Conservation (phyloP, 1,139 yeast species). For the Saccharomyces hybrid region DNA sequence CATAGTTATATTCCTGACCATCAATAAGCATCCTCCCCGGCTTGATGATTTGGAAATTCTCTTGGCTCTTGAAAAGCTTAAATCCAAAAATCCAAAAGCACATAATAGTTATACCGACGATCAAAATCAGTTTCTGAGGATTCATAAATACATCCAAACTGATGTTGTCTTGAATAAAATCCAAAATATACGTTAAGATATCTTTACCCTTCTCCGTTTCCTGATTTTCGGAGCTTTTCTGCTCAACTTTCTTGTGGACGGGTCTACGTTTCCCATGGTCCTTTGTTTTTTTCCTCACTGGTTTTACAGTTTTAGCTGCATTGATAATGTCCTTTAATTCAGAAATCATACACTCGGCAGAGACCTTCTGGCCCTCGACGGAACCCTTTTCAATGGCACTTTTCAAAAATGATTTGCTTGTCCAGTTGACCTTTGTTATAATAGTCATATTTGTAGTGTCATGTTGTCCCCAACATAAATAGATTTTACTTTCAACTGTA, state of each 20-base stretch:
- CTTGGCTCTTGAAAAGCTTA: neutral
- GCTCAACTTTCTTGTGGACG: neutral
- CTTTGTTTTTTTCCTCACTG: neutral
- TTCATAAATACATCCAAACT: neutral
- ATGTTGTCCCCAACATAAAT: constrained; percentile 67
- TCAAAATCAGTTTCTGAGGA: neutral
- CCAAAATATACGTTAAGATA: neutral
- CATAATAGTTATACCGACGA: neutral
- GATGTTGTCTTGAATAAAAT: neutral
- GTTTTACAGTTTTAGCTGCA: constrained; percentile 28
- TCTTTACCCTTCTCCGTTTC: neutral
- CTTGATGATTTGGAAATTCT: constrained; percentile 9
- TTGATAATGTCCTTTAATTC: constrained; percentile 47
- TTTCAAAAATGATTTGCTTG: constrained; percentile 85
- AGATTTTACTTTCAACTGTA: constrained; percentile 59
- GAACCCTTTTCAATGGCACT: constrained; percentile 89
- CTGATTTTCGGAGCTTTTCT: neutral
- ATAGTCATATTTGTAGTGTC: constrained; percentile 59
- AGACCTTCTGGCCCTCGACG: constrained; percentile 81
- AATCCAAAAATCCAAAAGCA: neutral
- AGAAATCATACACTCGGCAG: constrained; percentile 50
- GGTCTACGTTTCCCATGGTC: neutral
- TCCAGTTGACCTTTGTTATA: constrained; percentile 73
- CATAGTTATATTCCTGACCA: constrained; percentile 39
- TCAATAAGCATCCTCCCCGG: constrained; percentile 32